Evolutionary conservation across 2,329 filamentous ascomycete species (phyloP).

Genomic region (Ciborinia camelliae): DNA sequence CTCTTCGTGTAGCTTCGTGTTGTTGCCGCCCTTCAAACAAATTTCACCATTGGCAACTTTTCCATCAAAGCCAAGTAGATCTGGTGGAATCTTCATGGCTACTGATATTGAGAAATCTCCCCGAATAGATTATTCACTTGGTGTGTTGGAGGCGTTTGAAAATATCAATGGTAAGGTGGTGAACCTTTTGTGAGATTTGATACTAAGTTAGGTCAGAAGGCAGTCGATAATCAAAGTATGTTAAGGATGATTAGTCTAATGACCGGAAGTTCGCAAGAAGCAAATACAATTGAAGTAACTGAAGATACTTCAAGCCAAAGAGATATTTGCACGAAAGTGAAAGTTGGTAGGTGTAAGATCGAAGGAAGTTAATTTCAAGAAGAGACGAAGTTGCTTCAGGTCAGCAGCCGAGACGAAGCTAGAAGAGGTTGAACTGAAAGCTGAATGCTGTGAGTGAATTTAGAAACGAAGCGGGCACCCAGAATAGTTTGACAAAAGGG

Average conservation of each 20-base stretch:
- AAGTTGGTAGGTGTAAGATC: neutral
- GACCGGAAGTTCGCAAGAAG: neutral
- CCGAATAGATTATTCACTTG: neutral
- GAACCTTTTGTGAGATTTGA: neutral
- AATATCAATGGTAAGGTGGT: neutral
- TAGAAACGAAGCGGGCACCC: neutral
- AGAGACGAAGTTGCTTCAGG: neutral
- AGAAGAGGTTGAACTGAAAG: neutral
- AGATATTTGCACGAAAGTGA: neutral
- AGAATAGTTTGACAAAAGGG: neutral
- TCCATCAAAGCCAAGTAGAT: conserved; percentile 10
- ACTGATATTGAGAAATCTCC: neutral
- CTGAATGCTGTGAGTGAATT: neutral
- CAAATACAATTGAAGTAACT: neutral
- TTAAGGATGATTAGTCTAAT: neutral
- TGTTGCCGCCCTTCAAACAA: neutral
- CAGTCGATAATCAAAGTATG: neutral
- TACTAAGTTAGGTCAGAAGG: neutral
- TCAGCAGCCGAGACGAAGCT: neutral
- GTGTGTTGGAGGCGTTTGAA: neutral
- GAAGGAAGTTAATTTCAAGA: neutral
- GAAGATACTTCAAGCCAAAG: neutral
- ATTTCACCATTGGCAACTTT: conserved; percentile 14
- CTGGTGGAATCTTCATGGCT: conserved; percentile 12
- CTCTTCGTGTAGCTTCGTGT: conserved; percentile 18